Evolutionary conservation across 2,329 filamentous ascomycete genomes (phyloP), one percentile per base, ranked within the genome.

Genomic region (Pochonia chlamydosporia): DNA sequence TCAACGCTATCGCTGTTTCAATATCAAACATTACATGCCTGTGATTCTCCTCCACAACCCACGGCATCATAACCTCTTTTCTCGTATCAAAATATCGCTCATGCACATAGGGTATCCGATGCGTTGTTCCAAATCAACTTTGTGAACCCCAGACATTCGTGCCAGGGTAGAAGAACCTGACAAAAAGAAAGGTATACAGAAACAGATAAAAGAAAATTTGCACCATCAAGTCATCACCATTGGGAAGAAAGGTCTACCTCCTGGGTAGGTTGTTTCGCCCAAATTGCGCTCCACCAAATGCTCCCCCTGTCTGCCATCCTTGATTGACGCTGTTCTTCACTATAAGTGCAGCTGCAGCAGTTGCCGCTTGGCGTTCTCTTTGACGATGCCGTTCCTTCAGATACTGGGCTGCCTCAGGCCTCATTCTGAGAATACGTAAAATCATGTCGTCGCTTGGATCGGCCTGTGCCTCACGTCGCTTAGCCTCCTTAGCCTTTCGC

Each of bases 391-490:
- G 76, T 65, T 97, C 92, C 60, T 88, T 89, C 51, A 99, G 75
- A 67, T 99, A 99, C 28, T 80, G 73, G 42, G 84, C 79, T 3
- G 93, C 93, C 69, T 97, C 93, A 3, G 90, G 89, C 46, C 93
- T 77, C 93, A 99, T 99, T 44, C 93, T 79, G 55, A 99, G 68
- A 54, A 99, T 99, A 18, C 93, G 79, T 58, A 99, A 68, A 55
- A 99, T 97, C 87, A 97, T 97, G 63, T 99, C 93, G 65, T 99
- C 93, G 63, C 86, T 96, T 2, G 93, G 92, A 63, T 97, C 93
- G 1, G 93, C 92, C 63, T 99, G 93, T 2, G 90, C 89, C 64
- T 97, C 92, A 58, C 91, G 90, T 53, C 93, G 79, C 72, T 95
- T 96, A 68, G 96, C 92, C 64, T 96, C 90, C 68, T 97, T 97